Evolutionary conservation across 306 rosid species (phyloP).

Genomic region (Begonia masoniana): DNA sequence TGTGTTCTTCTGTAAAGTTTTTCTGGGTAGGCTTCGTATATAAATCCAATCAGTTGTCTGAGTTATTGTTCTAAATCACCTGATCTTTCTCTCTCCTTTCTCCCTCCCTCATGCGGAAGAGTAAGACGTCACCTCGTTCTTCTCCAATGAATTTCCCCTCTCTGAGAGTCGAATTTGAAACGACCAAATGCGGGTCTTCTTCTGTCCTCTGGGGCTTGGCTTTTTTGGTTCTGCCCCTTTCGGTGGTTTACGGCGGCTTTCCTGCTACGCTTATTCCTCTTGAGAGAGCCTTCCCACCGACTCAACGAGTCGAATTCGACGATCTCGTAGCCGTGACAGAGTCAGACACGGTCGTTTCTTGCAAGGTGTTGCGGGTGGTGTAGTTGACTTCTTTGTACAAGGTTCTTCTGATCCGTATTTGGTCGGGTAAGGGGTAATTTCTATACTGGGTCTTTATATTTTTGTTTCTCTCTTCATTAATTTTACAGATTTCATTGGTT

Average conservation of each 20-base stretch:
- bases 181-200: conserved; percentile 28
- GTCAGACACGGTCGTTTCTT: conserved; percentile 55
- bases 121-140: conserved; percentile 17
- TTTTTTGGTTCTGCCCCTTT: conserved; percentile 8
- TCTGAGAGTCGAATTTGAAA: conserved; percentile 1
- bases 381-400: conserved; percentile 55
- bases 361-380: conserved; percentile 35
- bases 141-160: conserved; percentile 17
- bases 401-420: conserved; percentile 66
- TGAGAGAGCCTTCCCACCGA: conserved; percentile 41
- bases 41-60: no score
- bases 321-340: conserved; percentile 45
- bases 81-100: conserved; percentile 2
- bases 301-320: conserved; percentile 35
- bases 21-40: no score
- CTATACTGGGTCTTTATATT: conserved; percentile 16
- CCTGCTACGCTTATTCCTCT: conserved; percentile 36
- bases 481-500: neutral
- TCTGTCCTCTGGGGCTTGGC: conserved; percentile 13
- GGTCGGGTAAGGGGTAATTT: conserved; percentile 38
- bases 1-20: no score
- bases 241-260: conserved; percentile 20
- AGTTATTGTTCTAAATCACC: neutral
- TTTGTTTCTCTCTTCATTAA: neutral
- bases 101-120: conserved; percentile 22